Base-by-base conservation (phyloP, 176 grass and related monocot species). In the Bromus sterilis region DNA sequence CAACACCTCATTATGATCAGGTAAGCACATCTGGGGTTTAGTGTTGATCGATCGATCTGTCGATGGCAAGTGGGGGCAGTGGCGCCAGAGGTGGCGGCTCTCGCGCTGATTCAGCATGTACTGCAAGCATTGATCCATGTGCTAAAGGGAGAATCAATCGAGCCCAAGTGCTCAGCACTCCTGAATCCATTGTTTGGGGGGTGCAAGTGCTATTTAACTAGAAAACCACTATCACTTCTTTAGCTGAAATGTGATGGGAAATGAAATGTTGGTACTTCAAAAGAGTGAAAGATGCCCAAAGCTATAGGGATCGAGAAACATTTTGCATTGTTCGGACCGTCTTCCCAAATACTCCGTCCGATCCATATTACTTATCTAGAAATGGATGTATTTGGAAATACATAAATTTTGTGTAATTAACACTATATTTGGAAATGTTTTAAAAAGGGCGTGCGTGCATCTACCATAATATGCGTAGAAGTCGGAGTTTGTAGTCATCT, bases 41-140 rank as follows among this genome's bases (percentile, higher is more conserved):
- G 75, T 66, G 81, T 51, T n/a, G n/a, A n/a, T n/a, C n/a, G 81
- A 75, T 89, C 48, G 81, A 80, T 89, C 69, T 80, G 81, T 78
- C 58, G 57, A 78, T 87, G 71, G 37, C 86, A 80, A 88, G 59
- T 84, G 68, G 68, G 75, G 58, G 66, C 75, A 71, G 80, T 66
- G 4, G 11, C 7, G 43, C 4, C 68, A 35, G 46, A 82, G 24
- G 49, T 82, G 72, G 73, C 53, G 79, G 73, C 63, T 7, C 11
- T 71, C 41, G 3, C 60, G 79, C 34, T 61, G 53, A 81, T 71
- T 29, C 11, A 57, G 59, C 39, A 13, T 53, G 1, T 49, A 49
- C 46, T n/a, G 49, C 68, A 64, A 15, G 49, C 69, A 49, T 84
- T 40, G 36, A 21, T 80, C 82, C 87, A 80, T 80, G 87, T 85